phyloP scores from a whole-genome alignment of 306 rosid species.

The Malus orientalis region DNA sequence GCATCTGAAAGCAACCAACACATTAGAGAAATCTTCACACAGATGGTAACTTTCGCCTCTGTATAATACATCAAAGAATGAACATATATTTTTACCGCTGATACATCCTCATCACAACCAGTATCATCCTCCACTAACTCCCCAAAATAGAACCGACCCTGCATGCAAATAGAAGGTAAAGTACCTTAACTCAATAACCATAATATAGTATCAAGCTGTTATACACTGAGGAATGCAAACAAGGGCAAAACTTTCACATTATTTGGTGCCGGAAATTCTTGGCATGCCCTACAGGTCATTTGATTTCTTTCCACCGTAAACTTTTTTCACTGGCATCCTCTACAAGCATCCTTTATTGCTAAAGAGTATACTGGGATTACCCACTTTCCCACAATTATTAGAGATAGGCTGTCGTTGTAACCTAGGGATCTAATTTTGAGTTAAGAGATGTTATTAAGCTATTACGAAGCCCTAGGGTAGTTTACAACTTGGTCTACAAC shows the following conservation, averaged over 20 bases:
- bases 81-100: slow-evolving; percentile 48
- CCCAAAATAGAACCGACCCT: slow-evolving; percentile 99
- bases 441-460: neutral
- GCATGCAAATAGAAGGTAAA: slow-evolving; percentile 27
- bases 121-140: slow-evolving; percentile 46
- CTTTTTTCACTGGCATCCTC: neutral
- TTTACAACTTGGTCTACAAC: neutral
- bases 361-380: neutral
- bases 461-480: neutral
- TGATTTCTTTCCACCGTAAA: neutral
- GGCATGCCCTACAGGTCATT: neutral
- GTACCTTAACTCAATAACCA: neutral
- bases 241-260: neutral
- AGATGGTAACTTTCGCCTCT: neutral
- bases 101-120: slow-evolving; percentile 68
- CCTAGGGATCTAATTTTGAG: neutral
- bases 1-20: slow-evolving; percentile 52
- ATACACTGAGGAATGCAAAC: neutral
- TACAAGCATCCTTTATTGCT: neutral
- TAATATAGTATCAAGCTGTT: neutral
- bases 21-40: slow-evolving; percentile 9
- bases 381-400: neutral
- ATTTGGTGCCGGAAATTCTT: neutral
- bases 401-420: neutral
- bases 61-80: neutral